Percentiles rank a stretch among this genome's conserved stretches.
Conservation (phyloP, 208 protist genomes). For the Trypanosoma congolense region DNA sequence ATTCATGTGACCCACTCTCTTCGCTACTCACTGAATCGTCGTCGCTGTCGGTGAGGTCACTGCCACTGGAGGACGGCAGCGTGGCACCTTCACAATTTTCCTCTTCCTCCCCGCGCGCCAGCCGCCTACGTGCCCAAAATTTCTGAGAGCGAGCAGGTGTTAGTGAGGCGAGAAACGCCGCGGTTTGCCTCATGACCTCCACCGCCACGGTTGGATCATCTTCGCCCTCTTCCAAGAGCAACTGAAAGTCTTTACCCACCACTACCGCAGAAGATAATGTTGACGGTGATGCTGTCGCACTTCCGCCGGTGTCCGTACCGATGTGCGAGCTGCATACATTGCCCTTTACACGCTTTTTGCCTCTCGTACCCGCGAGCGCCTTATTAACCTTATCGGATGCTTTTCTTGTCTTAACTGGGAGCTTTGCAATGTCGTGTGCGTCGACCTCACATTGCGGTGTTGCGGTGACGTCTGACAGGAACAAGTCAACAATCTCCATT, state of each 20-base stretch:
- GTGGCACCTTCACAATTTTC: constrained; percentile 1
- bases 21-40: background rate
- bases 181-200: constrained; percentile 41
- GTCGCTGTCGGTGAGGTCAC: constrained; percentile 5
- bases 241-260: too few species aligned
- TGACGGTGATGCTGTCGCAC: too few species aligned
- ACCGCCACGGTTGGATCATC: constrained; percentile 47
- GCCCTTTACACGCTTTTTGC: constrained; percentile 5
- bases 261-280: too few species aligned
- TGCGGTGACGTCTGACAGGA: background rate
- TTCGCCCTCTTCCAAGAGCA: constrained; percentile 31
- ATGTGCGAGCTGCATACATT: too few species aligned
- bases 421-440: background rate
- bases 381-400: constrained; percentile 1
- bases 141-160: constrained; percentile 23
- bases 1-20: background rate
- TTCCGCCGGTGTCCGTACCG: too few species aligned
- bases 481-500: constrained; percentile 1
- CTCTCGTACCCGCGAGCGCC: background rate
- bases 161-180: constrained; percentile 49
- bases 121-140: constrained; percentile 62
- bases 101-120: constrained; percentile 37
- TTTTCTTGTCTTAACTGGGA: background rate
- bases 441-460: background rate
- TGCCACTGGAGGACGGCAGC: background rate